Evolutionary conservation across 2,329 filamentous ascomycete genomes (phyloP), one percentile per base, ranked within the genome.

Genomic region (Diaporthe ilicicola): DNA sequence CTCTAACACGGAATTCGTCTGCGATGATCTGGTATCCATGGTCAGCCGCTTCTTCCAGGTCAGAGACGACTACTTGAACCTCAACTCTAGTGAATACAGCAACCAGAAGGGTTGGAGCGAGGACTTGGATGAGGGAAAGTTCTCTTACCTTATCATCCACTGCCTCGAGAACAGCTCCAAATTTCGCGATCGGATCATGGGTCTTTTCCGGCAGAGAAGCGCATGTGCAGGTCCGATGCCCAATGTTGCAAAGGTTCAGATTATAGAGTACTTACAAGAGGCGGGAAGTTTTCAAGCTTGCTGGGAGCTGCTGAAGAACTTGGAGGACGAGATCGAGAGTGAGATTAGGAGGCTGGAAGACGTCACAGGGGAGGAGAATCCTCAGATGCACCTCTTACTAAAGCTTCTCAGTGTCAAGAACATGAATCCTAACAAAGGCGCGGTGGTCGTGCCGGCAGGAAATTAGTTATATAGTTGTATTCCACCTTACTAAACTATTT

Each of bases 41-140:
- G 34, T 67, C 32, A 53, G 64, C 34, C 27, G 48, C 32, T 53
- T 67, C 34, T 67, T 67, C 34, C 64, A 67, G 7, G 37, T 66
- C 46, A 37, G 62, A 10, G 64, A 67, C 13, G 64, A 67, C 48
- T 54, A 53, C 48, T 17, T 67, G 32, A 67, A 67, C 5, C 48
- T 67, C 32, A 64, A 64, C 42, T 64, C 59, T 46, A 17, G 39
- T 22, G 48, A 54, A 2, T 54, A 67, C 24, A 39, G 48, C 19
- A 42, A 42, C 10, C n/a, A 27, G 15, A 67, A 67, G 64, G 64
- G 50, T 8, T 67, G 32, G 34, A 39, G 64, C 17, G 64, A 67
- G 39, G 64, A 54, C 39, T 34, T 67, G 32, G 48, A 53, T 9
- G 64, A 67, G 39, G 64, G 50, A 10, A 67, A 67, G 10, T 53